Evolutionary conservation across 108 stramenopile genomes (phyloP), one percentile per base, ranked within the genome.

Genomic region (Pseudonitzschia multiseries): DNA sequence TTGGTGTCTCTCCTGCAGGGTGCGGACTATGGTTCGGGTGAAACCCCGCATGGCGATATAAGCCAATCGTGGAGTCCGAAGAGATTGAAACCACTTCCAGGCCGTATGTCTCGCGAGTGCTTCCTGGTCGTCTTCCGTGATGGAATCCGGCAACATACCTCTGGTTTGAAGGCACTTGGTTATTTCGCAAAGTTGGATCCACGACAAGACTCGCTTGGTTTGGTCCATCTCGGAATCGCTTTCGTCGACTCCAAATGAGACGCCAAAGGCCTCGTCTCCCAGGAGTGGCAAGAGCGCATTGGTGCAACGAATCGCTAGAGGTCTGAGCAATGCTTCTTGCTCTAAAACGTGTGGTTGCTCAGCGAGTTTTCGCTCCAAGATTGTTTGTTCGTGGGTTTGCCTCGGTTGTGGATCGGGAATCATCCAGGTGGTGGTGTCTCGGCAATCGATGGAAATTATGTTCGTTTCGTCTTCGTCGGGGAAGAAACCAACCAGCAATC

Each of bases 401-500:
- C 93, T 81, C 18, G 93, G 93, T 69, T 92, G 90, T 0, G 93
- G 93, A 72, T 94, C 93, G 0, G 93, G 93, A 57, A 94, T 92
- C 71, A 92, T 75, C 74, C 76, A 85, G 3, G 17, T 24, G 53
- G 77, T 72, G 13, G 93, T 91, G 41, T 88, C 53, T 44, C 86
- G 78, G 13, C 86, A 80, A 61, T 93, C 89, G 57, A 93, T 91
- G n/a, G 76, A 63, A 31, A 90, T 80, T 18, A 76, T 67, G 33
- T 33, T 0, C 15, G 36, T 27, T 53, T 78, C 81, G 24, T 51
- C 41, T 20, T 57, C 76, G 51, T 89, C 84, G 13, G 88, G 85
- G 68, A 90, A 91, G 13, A 91, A 71, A 5, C 93, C 91, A 10
- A 88, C 79, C 42, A 92, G 64, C 26, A 91, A 52, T 15, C 86